Evolutionary conservation across 208 protist species (phyloP), one percentile per base, ranked within the genome.

Genomic region (Wallacemonas sp.): DNA sequence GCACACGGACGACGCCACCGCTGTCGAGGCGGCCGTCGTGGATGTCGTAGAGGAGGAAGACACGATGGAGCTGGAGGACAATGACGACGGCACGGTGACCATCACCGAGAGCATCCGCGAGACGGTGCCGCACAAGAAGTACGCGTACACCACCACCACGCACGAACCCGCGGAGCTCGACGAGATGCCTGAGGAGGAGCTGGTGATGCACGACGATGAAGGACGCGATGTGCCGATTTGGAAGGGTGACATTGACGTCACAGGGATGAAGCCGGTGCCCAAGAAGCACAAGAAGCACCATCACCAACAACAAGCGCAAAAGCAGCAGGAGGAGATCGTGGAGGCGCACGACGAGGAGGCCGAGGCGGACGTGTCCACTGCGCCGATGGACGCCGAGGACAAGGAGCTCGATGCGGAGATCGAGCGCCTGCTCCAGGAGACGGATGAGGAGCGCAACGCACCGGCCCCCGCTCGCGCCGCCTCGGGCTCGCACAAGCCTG

Each of bases 311-410:
- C 44, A 12, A 50, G 11, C 42, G 48, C 10, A 26, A 25, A 55
- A 25, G 18, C 26, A 55, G 75, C 73, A 52, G 75, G 64, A 16
- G 20, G 59, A 11, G 50, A 76, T 78, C 48, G 69, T 74, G 22
- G 79, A 76, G 45, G 74, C 41, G 29, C 67, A 81, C 26, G 77
- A 77, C 5, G 71, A 82, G 50, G 68, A 73, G 66, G 59, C 72
- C 23, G n/a, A n/a, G n/a, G n/a, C n/a, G n/a, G n/a, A n/a, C n/a
- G n/a, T n/a, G n/a, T n/a, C n/a, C n/a, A n/a, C n/a, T n/a, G 66
- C 68, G 25, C 55, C 72, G 1, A 65, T 38, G 54, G 44, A 46
- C 18, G n/a, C 52, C 12, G 52, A 59, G 31, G 52, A 59, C 52
- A 41, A 59, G 52, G 52, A 59, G 52, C 52, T 59, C 20, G 52